Percentiles rank a stretch among this genome's conserved stretches.
Evolutionary conservation across 176 grass and related monocot species (phyloP).

Genomic region (Themeda triandra): DNA sequence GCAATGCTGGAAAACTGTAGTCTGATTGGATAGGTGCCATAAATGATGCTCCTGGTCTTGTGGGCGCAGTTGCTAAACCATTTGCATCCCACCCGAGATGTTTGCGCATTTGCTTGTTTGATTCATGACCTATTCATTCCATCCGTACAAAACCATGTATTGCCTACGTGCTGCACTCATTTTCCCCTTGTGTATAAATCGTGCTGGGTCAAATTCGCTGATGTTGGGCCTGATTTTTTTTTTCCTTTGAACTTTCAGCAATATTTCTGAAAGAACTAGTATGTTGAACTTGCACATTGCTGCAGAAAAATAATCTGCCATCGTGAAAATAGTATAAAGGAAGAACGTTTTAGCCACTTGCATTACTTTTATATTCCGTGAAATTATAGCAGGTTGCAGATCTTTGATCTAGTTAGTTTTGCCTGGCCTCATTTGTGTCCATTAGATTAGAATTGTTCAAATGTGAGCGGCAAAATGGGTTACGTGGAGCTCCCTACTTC

Average conservation of each 20-base stretch:
- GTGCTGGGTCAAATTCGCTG: background rate
- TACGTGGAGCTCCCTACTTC: background rate
- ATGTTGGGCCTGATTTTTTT: background rate
- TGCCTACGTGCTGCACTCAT: background rate
- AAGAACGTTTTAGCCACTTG: background rate
- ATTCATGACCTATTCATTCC: background rate
- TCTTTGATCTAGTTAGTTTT: background rate
- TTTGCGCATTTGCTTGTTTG: background rate
- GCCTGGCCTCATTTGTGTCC: background rate
- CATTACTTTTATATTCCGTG: background rate
- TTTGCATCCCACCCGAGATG: background rate
- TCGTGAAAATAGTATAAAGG: background rate
- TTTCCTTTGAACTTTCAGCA: background rate
- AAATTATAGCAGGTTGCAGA: background rate
- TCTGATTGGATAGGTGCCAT: background rate
- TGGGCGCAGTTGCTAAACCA: background rate
- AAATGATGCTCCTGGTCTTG: background rate
- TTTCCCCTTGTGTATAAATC: background rate
- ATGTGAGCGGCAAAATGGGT: background rate
- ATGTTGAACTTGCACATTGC: background rate
- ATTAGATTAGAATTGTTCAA: background rate
- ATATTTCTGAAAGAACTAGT: background rate
- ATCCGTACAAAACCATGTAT: background rate
- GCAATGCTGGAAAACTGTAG: background rate
- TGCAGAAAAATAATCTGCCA: background rate